A percentile compares a stretch with the other conserved stretches of the same genome.
phyloP scores from a whole-genome alignment of 2,329 filamentous ascomycete species.

The Stenocarpella maydis region DNA sequence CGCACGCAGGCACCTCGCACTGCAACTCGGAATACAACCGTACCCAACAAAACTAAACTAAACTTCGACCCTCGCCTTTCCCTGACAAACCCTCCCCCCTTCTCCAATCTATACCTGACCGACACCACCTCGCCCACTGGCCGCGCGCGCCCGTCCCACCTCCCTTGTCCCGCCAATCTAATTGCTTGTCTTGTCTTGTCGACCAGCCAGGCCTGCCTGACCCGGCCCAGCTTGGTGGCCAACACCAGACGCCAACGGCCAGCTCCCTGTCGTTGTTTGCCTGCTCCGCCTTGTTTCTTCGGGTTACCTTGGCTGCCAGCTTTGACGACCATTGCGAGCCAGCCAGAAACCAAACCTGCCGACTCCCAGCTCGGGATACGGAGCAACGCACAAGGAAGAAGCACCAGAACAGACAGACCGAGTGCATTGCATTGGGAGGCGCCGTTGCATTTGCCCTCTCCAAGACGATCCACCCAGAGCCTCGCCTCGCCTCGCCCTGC shows the following conservation, averaged over 20 bases:
- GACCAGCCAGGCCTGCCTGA: conserved; percentile 23
- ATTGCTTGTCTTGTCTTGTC: conserved; percentile 26
- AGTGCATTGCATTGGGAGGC: conserved; percentile 20
- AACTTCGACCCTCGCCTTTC: conserved; percentile 13
- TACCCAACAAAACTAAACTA: not conserved
- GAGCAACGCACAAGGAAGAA: conserved; percentile 7
- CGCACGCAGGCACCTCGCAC: conserved; percentile 15
- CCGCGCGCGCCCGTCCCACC: conserved; percentile 21
- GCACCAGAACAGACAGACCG: not conserved
- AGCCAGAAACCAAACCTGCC: conserved; percentile 3
- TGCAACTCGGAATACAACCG: conserved; percentile 21
- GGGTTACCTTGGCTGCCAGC: conserved; percentile 20
- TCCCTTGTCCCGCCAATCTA: conserved; percentile 14
- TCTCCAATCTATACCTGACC: conserved; percentile 31
- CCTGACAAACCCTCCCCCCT: conserved; percentile 12
- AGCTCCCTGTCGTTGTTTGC: conserved; percentile 5
- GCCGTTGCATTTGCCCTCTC: not conserved
- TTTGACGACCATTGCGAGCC: conserved; percentile 26
- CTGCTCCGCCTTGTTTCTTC: conserved; percentile 25
- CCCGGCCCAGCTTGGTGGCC: conserved; percentile 7
- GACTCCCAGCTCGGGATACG: conserved; percentile 1
- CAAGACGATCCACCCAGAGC: conserved; percentile 28
- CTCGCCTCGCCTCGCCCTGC: conserved; percentile 27
- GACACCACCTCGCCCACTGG: conserved; percentile 11
- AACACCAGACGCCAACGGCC: conserved; percentile 17